Evolutionary conservation across 768 basidiomycete genomes (phyloP), one percentile per base, ranked within the genome.

Genomic region (Trametes cinnabarina): DNA sequence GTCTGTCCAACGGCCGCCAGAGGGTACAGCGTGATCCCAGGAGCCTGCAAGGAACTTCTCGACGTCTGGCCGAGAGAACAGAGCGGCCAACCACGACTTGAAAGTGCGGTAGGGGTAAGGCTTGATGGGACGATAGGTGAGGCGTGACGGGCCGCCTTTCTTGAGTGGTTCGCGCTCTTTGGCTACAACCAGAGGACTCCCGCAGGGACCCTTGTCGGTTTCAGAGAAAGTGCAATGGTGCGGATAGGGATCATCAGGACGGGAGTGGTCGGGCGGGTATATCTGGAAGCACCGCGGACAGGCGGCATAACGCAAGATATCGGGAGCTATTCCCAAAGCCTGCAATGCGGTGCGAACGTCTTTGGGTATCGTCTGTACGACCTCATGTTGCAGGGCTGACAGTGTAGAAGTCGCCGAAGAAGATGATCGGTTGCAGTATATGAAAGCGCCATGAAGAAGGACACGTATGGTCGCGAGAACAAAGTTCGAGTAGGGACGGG

Each of bases 401-500:
- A 51, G 25, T 5, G 19, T 19, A 20, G 35, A 19, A 4, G n/a
- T 40, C 15, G 39, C 14, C 14, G 12, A 6, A 40, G n/a, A 3
- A 19, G 17, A 15, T 3, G 30, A 32, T 32, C 30, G 30, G 22
- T 51, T 51, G 22, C 37, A 51, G 49, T 39, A 40, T 12, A 51
- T 17, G 25, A 51, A 51, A 2, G 39, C 23, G 12, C 49, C 49
- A n/a, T 37, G 39, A 23, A 40, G 49, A 11, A 51, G 11, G 17
- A 22, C 49, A 3, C 25, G 34, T 3, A 99, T 32, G 11, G 30
- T 32, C 30, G 49, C 32, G 2, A 51, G 39, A 7, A 51, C 37
- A n/a, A 35, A 51, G 49, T 28, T 19, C 5, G 37, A 40, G 25
- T 39, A 23, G 3, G 19, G 19, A 20, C 49, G 12, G 12, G 22